Conservation (phyloP, 495 filamentous ascomycete genomes). For the Usnea hakonensis region DNA sequence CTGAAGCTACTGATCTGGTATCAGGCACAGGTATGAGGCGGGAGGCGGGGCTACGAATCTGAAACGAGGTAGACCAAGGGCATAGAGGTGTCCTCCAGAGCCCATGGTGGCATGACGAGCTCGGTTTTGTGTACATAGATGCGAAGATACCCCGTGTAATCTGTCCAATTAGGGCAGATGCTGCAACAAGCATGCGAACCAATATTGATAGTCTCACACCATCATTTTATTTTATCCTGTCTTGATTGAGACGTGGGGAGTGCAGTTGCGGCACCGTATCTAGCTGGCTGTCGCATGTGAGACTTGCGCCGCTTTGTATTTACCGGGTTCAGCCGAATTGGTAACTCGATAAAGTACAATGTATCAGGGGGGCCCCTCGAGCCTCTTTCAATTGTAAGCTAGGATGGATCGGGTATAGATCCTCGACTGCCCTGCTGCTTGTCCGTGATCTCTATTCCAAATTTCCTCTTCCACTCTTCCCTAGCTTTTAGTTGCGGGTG, state of each 20-base stretch:
- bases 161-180: background rate
- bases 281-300: background rate
- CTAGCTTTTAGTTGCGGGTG: too few relatives aligned
- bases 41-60: background rate
- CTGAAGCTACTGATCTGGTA: constrained; percentile 4
- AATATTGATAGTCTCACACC: background rate
- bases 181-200: background rate
- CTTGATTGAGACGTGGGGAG: background rate
- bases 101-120: background rate
- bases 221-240: background rate
- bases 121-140: constrained; percentile 8
- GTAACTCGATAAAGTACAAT: background rate
- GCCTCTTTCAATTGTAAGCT: background rate
- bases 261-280: constrained; percentile 1
- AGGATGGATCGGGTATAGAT: background rate
- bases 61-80: background rate
- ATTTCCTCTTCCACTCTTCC: too few relatives aligned
- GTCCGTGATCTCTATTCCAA: too few relatives aligned
- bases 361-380: background rate
- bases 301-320: constrained; percentile 4
- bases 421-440: background rate
- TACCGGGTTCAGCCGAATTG: background rate
- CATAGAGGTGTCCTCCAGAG: background rate
- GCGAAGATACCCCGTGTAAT: constrained; percentile 7
- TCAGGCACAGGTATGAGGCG: constrained; percentile 2